Evolutionary conservation across 1,284 basidiomycete genomes (phyloP), one percentile per base, ranked within the genome.

Genomic region (Rhodotorula sp.): DNA sequence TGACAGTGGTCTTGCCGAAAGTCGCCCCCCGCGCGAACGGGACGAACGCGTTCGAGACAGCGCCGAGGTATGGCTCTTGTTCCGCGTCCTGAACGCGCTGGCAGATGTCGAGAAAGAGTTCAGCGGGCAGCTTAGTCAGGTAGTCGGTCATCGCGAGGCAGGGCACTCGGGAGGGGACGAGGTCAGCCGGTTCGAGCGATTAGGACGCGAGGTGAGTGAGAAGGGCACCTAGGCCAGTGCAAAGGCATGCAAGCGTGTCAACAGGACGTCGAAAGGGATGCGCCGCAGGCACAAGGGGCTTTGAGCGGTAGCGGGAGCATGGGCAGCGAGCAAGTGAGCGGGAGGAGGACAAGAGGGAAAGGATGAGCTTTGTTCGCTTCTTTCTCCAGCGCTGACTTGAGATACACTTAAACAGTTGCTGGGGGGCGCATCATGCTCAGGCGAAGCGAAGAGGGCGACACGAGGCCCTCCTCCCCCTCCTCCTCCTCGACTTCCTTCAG

Each of bases 51-150:
- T 10, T 44, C n/a, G 55, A 56, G 36, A 56, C 36, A n/a, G 27
- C 15, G 3, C n/a, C 55, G n/a, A 56, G 36, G n/a, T 56, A 56
- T 13, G 17, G 53, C 2, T 13, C 7, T 36, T n/a, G 8, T 9
- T 44, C 9, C 4, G 32, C 8, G 11, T 19, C 36, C 24, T 44
- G n/a, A 4, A n/a, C 55, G 36, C 39, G 55, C 55, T 44, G 36
- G 36, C 34, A 39, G 36, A 56, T 56, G n/a, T 36, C 27, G 55
- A n/a, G 24, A 27, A 56, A 39, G 55, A 56, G 55, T 39, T 56
- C 55, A n/a, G n/a, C 24, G 10, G 55, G 55, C 17, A 56, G 55
- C 34, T 56, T n/a, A 6, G 36, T 56, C 15, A 56, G 36, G 24
- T 44, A 22, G 53, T 54, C n/a, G 20, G 55, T 39, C 36, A 56